A percentile compares a stretch with the other conserved stretches of the same genome.
Conservation (phyloP, 176 grass and related monocot species). For the Eleusine coracana region DNA sequence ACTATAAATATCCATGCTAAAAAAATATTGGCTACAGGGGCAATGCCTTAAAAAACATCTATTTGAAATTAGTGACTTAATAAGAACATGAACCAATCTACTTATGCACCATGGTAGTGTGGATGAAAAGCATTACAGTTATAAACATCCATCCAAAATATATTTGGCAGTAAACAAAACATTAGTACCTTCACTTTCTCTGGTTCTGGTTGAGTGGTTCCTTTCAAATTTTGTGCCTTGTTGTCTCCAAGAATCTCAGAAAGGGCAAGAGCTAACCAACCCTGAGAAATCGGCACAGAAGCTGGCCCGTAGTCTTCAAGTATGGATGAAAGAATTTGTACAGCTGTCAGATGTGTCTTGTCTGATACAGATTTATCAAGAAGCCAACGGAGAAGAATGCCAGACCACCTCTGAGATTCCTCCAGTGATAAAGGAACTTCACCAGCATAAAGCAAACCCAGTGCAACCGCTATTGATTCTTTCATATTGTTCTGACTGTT, state of each 20-base stretch:
- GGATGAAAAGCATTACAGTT: constrained; percentile 27
- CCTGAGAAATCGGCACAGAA: constrained; percentile 93
- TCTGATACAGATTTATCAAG: constrained; percentile 81
- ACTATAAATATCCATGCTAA: neutral
- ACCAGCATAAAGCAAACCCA: constrained; percentile 75
- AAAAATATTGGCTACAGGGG: neutral
- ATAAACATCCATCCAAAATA: constrained; percentile 6
- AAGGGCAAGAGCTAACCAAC: constrained; percentile 85
- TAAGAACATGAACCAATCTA: constrained; percentile 5
- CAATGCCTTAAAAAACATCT: neutral
- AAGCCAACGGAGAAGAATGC: constrained; percentile 89
- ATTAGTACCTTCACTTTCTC: constrained; percentile 71
- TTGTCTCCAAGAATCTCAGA: constrained; percentile 73
- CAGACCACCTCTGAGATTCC: constrained; percentile 93
- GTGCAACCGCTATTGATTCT: constrained; percentile 70
- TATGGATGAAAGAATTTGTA: constrained; percentile 85
- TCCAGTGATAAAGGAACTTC: constrained; percentile 83
- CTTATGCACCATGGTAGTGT: constrained; percentile 14
- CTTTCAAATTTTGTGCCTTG: constrained; percentile 67
- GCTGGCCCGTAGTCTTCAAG: constrained; percentile 82
- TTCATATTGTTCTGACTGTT: constrained; percentile 63
- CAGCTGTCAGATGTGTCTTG: constrained; percentile 60
- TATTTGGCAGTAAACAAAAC: constrained; percentile 37
- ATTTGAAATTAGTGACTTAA: constrained; percentile 29
- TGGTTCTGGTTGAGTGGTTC: constrained; percentile 56